These are phyloP conservation scores for Aspergillus baeticus DNA, from an alignment of 495 filamentous ascomycete species.

Conservation along the genomic window DNA sequence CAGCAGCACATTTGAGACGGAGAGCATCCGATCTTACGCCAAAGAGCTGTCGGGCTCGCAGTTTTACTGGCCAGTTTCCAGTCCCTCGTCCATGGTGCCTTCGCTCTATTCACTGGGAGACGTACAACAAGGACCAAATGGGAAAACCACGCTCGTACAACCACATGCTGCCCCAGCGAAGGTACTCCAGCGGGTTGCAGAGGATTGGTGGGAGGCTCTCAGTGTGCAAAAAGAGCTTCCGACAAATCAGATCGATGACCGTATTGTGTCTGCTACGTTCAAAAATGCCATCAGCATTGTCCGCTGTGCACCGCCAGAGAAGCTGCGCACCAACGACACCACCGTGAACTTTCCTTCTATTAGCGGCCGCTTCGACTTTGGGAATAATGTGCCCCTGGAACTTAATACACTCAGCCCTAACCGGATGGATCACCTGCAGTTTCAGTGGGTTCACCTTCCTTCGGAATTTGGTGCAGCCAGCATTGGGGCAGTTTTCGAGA, in stretches of 20 bases:
- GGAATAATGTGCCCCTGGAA: neutral
- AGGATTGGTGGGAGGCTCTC: slow-evolving; percentile 10
- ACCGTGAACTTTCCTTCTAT: slow-evolving; percentile 14
- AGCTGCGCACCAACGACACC: slow-evolving; percentile 8
- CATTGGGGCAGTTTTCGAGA: slow-evolving; percentile 14
- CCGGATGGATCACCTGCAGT: slow-evolving; percentile 7
- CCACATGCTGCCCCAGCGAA: slow-evolving; percentile 14
- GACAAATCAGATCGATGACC: slow-evolving; percentile 16
- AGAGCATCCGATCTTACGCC: slow-evolving; percentile 11
- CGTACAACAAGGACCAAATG: slow-evolving; percentile 1
- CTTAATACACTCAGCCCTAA: neutral
- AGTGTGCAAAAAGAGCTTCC: neutral
- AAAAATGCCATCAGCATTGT: slow-evolving; percentile 8
- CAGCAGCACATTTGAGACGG: neutral
- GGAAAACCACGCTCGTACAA: slow-evolving; percentile 4
- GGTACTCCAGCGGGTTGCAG: neutral
- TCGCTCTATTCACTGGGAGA: slow-evolving; percentile 13
- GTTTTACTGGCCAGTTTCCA: slow-evolving; percentile 16
- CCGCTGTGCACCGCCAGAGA: slow-evolving; percentile 11
- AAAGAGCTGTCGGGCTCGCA: slow-evolving; percentile 15
- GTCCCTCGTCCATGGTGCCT: slow-evolving; percentile 11
- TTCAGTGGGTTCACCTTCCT: slow-evolving; percentile 16
- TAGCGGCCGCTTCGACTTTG: slow-evolving; percentile 5
- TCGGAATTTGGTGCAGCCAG: slow-evolving; percentile 8
- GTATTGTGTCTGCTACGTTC: slow-evolving; percentile 1